A percentile compares a stretch with the other conserved stretches of the same genome.
phyloP scores from a whole-genome alignment of 805 yeast species.

The Clavispora santaluciae region DNA sequence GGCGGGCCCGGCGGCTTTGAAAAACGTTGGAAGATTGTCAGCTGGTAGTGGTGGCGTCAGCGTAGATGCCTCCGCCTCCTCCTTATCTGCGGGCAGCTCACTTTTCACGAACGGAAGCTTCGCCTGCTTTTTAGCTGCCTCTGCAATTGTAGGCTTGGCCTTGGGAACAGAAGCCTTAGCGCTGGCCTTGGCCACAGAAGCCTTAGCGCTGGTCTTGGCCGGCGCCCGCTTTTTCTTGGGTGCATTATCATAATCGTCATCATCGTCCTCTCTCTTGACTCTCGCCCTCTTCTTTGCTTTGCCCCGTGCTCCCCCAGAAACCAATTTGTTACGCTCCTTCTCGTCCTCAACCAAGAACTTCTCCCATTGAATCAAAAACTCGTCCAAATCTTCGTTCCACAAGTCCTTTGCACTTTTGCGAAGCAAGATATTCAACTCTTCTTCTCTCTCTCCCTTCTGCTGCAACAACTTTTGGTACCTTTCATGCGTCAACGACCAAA shows the following conservation, averaged over 20 bases:
- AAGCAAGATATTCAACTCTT: constrained; percentile 62
- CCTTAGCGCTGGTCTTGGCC: constrained; percentile 4
- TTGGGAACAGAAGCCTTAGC: constrained; percentile 1
- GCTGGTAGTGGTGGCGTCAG: neutral
- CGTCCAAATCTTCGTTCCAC: constrained; percentile 82
- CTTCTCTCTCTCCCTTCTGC: constrained; percentile 69
- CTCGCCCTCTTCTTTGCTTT: constrained; percentile 36
- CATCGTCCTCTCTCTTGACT: constrained; percentile 12
- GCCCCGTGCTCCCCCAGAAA: constrained; percentile 34
- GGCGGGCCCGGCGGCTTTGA: constrained; percentile 4
- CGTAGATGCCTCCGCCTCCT: neutral
- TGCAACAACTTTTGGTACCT: constrained; percentile 74
- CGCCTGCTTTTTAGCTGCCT: constrained; percentile 5
- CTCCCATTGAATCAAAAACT: constrained; percentile 61
- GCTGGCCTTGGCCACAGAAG: neutral
- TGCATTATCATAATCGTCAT: constrained; percentile 11
- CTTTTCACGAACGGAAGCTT: constrained; percentile 6
- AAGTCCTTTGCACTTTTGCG: constrained; percentile 75
- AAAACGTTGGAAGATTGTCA: constrained; percentile 14
- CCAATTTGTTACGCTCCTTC: constrained; percentile 48
- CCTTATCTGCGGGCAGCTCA: constrained; percentile 2
- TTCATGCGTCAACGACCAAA: constrained; percentile 90
- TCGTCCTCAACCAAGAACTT: constrained; percentile 63
- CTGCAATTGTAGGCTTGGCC: neutral
- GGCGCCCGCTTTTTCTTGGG: constrained; percentile 8